These are phyloP conservation scores for Globisporangium uncinulatum DNA, from an alignment of 352 stramenopile species.

Conservation along the genomic window DNA sequence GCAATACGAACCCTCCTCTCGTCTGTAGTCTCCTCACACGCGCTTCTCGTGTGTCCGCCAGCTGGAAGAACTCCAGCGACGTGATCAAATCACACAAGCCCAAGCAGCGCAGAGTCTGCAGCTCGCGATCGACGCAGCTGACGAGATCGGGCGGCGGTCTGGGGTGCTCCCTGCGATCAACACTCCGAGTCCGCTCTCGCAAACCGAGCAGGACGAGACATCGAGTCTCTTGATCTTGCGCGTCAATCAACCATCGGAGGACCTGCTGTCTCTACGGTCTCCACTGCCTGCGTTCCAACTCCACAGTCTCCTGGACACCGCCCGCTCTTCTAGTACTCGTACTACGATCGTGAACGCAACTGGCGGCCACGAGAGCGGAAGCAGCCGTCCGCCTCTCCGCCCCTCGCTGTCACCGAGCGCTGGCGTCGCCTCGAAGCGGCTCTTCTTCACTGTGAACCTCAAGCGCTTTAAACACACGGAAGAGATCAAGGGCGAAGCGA, in stretches of 20 bases:
- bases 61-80: conserved; percentile 13
- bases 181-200: conserved; percentile 18
- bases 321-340: too few relatives aligned
- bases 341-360: too few relatives aligned
- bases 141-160: conserved; percentile 37
- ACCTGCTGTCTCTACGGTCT: neutral
- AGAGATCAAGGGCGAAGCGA: conserved; percentile 45
- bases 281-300: conserved; percentile 9
- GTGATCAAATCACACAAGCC: conserved; percentile 1
- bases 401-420: neutral
- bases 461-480: conserved; percentile 73
- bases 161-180: conserved; percentile 57
- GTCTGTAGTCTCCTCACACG: too few relatives aligned
- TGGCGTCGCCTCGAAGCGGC: conserved; percentile 22
- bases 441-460: conserved; percentile 69
- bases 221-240: conserved; percentile 44
- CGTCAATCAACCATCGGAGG: conserved; percentile 19
- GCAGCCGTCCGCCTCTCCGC: neutral
- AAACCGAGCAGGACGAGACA: conserved; percentile 50
- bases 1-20: too few relatives aligned
- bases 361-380: too few relatives aligned
- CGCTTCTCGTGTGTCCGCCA: neutral
- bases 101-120: conserved; percentile 17
- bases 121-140: conserved; percentile 24
- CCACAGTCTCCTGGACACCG: neutral